Evolutionary conservation across 2,329 filamentous ascomycete genomes (phyloP).

Genomic region (Tolypocladium inflatum): DNA sequence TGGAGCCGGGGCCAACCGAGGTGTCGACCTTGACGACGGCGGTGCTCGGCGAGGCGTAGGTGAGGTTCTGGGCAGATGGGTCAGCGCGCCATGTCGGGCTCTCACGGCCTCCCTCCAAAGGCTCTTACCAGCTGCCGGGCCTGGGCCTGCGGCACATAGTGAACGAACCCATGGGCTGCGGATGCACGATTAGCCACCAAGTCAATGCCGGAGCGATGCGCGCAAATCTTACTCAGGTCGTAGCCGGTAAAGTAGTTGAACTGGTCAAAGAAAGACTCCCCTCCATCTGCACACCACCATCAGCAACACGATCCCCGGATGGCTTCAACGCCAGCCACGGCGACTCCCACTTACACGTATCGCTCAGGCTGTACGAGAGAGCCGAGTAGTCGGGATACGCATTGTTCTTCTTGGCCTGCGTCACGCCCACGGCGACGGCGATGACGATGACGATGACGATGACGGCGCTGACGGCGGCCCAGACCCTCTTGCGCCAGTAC

Average conservation of each 20-base stretch:
- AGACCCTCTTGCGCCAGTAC: slow-evolving; percentile 44
- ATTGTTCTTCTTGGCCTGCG: slow-evolving; percentile 23
- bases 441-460: slow-evolving; percentile 37
- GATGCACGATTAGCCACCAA: not conserved
- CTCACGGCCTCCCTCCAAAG: not conserved
- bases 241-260: slow-evolving; percentile 43
- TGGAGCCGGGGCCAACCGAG: slow-evolving; percentile 34
- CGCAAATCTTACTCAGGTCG: slow-evolving; percentile 32
- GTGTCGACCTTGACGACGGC: slow-evolving; percentile 55
- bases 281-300: slow-evolving; percentile 29
- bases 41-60: slow-evolving; percentile 42
- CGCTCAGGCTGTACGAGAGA: slow-evolving; percentile 36
- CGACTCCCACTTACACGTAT: slow-evolving; percentile 32
- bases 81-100: not conserved
- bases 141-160: slow-evolving; percentile 37
- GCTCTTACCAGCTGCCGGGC: slow-evolving; percentile 31
- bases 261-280: slow-evolving; percentile 42
- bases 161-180: slow-evolving; percentile 38
- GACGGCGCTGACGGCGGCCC: slow-evolving; percentile 29
- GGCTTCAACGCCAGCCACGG: not conserved
- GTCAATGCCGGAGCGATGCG: not conserved
- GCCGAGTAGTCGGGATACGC: slow-evolving; percentile 38
- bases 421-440: slow-evolving; percentile 35
- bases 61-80: slow-evolving; percentile 44
- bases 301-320: not conserved